Evolutionary conservation across 2,329 filamentous ascomycete genomes (phyloP), one percentile per base, ranked within the genome.

Genomic region (Ophiognomonia clavigignenti-juglandacearum): DNA sequence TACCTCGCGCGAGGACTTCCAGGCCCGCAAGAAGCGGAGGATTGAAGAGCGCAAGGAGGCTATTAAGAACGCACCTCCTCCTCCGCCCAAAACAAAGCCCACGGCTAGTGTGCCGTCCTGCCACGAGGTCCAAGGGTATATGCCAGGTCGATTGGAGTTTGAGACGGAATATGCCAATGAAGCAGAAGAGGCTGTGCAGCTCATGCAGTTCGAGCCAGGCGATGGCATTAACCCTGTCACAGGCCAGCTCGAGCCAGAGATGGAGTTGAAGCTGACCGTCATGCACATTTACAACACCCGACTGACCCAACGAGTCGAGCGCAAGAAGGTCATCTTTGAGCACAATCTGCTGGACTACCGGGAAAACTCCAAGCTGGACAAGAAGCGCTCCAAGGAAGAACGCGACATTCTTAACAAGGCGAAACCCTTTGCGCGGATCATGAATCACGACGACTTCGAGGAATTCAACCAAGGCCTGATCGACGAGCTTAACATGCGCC

Each of bases 151-250:
- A 34, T 69, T 98, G 54, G 93, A 98, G 61, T 98, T 98, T 54
- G 93, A 98, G 73, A 96, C 88, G 0, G 93, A 98, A 60, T 93
- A 96, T 62, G 88, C 92, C 60, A 98, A 98, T 60, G 93, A 98
- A 60, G 93, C 93, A 1, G 93, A 98, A 69, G 95, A 97, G 68
- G 92, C 92, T 0, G 93, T 98, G 2, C 93, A 98, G 64, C 84
- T 95, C 54, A 97, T 98, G 91, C 87, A 95, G 54, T 98, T 98
- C 60, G 92, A 97, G 48, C 92, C 93, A 0, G 93, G 93, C 22
- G 92, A 96, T 67, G 93, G 93, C 48, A 75, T 95, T 56, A 95
- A 96, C 60, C 83, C 86, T 1, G 72, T 77, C 3, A 96, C 90
- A 0, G 86, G 88, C 52, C 85, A 95, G 61, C 74, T 95, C 48